Base-by-base conservation (phyloP, 1,139 yeast genomes). In the Yamadazyma atlantica region DNA sequence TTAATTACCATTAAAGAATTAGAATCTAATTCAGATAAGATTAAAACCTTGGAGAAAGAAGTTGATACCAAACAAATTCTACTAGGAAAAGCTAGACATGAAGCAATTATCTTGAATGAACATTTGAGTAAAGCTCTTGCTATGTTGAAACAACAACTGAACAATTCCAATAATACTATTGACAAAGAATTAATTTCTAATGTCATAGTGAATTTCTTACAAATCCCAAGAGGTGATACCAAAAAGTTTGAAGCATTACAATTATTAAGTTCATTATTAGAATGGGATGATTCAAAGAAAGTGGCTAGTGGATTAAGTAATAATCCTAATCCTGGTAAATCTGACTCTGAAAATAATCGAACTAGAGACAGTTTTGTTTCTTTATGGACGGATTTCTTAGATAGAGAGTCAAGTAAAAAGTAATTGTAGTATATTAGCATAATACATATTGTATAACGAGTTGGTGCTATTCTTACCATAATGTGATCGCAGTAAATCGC, bases 71-170 rank as follows among this genome's bases (percentile, higher is more conserved):
- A 88, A 59, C 90, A 81, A 45, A 67, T 89, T 19, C 74, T 82
- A 37, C 78, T 92, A 36, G 97, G 97, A 4, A 92, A 92, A 57
- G 72, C 92, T 38, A 79, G 97, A 39, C 97, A 92, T 57, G 97
- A 92, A 60, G 95, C 96, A 1, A 92, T 92, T n/a, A 87, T 88
- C 23, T 66, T 90, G 40, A 92, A 92, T 57, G 98, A 92, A 55
- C 98, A 92, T 64, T 66, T 92, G 41, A 89, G 96, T 13, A 90
- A 92, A 55, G 95, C 97, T 1, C 64, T 94, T 42, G 80, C 89
- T 13, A 67, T 70, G 73, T 68, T 90, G 60, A 80, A 92, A 42
- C 89, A 89, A 53, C 81, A 82, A 50, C 76, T 85, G 37, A 61
- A 62, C 30, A 81, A 80, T 40, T 78, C 86, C 4, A 60, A 66